phyloP scores from a whole-genome alignment of 495 filamentous ascomycete species.

The Aspergillus steynii region DNA sequence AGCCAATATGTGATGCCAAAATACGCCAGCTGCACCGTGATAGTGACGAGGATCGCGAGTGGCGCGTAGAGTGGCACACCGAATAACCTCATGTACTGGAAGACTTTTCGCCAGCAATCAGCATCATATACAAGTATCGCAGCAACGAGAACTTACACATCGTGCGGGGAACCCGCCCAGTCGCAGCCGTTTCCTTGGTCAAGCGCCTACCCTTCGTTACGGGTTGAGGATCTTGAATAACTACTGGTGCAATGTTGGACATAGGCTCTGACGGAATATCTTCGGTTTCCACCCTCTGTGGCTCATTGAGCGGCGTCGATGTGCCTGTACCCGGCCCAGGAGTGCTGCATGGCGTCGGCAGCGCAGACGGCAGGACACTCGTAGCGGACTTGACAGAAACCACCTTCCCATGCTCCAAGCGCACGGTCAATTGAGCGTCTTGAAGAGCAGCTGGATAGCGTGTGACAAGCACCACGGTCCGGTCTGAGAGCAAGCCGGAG shows the following conservation, averaged over 20 bases:
- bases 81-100: conserved; percentile 27
- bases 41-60: conserved; percentile 19
- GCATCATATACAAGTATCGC: not conserved
- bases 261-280: conserved; percentile 13
- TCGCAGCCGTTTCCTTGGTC: conserved; percentile 21
- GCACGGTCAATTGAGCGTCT: conserved; percentile 45
- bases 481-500: conserved; percentile 55
- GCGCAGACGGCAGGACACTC: not conserved
- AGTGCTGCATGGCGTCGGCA: conserved; percentile 10
- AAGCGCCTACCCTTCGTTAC: conserved; percentile 4
- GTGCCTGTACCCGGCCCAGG: conserved; percentile 7
- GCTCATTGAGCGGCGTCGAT: not conserved
- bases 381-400: conserved; percentile 10
- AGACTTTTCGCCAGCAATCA: conserved; percentile 11
- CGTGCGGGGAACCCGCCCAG: conserved; percentile 27
- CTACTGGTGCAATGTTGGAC: not conserved
- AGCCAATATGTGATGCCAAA: conserved; percentile 31
- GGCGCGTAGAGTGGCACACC: conserved; percentile 23
- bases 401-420: conserved; percentile 41
- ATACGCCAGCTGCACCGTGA: conserved; percentile 26
- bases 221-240: conserved; percentile 3
- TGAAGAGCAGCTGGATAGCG: conserved; percentile 53
- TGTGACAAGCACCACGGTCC: conserved; percentile 66
- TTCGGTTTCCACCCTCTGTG: not conserved
- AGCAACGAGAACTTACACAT: conserved; percentile 19